These are phyloP conservation scores for Candida ovalis DNA, from an alignment of 805 yeast genomes.

Conservation along the genomic window DNA sequence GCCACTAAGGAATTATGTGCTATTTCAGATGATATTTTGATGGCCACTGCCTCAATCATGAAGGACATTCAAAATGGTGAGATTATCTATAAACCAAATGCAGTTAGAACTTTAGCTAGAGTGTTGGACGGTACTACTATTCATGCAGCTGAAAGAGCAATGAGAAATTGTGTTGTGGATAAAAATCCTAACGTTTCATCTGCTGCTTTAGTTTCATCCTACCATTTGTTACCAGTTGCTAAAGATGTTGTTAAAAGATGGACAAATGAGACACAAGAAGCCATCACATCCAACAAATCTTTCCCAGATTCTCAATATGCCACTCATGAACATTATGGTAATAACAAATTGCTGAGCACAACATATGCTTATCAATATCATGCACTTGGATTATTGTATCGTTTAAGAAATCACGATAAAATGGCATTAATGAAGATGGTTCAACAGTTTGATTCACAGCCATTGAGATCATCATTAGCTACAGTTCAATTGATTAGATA, in stretches of 20 bases:
- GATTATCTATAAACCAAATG: constrained; percentile 84
- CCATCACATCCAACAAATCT: constrained; percentile 62
- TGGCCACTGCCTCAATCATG: constrained; percentile 98
- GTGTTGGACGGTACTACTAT: constrained; percentile 90
- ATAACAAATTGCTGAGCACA: constrained; percentile 56
- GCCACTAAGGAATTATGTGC: constrained; percentile 88
- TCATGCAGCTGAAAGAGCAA: constrained; percentile 86
- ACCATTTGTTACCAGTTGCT: constrained; percentile 84
- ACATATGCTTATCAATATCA: constrained; percentile 90
- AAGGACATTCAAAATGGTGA: constrained; percentile 94
- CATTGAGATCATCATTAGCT: constrained; percentile 78
- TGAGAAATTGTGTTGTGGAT: constrained; percentile 91
- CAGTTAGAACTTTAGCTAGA: constrained; percentile 85
- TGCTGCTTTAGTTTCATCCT: constrained; percentile 91
- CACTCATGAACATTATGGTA: constrained; percentile 53
- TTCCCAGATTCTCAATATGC: constrained; percentile 48
- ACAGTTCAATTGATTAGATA: constrained; percentile 81
- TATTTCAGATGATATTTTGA: constrained; percentile 84
- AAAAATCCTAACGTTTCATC: constrained; percentile 82
- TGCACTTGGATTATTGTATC: constrained; percentile 87
- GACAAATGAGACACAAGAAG: constrained; percentile 91
- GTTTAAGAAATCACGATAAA: constrained; percentile 83
- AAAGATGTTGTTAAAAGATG: constrained; percentile 91
- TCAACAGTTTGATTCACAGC: constrained; percentile 62
- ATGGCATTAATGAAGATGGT: constrained; percentile 92